A percentile compares a stretch with the other conserved stretches of the same genome.
Evolutionary conservation across 169 alveolate genomes (phyloP).

Genomic region (Miamiensis avidus): DNA sequence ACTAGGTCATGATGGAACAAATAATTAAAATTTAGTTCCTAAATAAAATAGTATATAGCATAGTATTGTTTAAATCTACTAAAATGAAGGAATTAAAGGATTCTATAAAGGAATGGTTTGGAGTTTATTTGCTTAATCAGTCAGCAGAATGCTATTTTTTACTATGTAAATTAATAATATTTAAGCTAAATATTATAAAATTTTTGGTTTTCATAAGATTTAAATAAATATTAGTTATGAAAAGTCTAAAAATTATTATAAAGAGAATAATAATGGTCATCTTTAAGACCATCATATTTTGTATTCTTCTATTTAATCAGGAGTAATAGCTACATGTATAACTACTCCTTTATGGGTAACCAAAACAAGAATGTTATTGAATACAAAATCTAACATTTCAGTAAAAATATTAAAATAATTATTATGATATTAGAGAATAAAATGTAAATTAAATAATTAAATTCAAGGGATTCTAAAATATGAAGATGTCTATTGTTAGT

Average conservation of each 20-base stretch:
- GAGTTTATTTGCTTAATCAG: slow-evolving; percentile 8
- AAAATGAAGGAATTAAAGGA: slow-evolving; percentile 16
- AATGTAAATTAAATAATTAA: background rate
- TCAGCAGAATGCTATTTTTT: slow-evolving; percentile 15
- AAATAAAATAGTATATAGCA: slow-evolving; percentile 4
- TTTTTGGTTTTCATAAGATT: background rate
- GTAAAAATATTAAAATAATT: background rate
- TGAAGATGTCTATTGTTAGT: background rate
- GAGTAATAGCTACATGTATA: slow-evolving; percentile 8
- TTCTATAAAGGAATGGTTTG: slow-evolving; percentile 16
- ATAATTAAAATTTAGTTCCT: slow-evolving; percentile 10
- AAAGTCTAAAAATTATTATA: slow-evolving; percentile 11
- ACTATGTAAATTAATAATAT: background rate
- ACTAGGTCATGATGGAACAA: slow-evolving; percentile 22
- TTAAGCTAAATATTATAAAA: background rate
- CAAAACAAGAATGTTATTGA: slow-evolving; percentile 19
- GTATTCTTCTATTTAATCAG: background rate
- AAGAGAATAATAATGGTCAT: background rate
- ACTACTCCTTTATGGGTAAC: slow-evolving; percentile 28
- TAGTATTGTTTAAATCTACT: background rate
- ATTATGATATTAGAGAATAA: background rate
- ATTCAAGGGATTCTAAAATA: slow-evolving; percentile 11
- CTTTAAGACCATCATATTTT: slow-evolving; percentile 2
- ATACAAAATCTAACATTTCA: slow-evolving; percentile 7
- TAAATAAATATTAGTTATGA: slow-evolving; percentile 6